Evolutionary conservation across 2,329 filamentous ascomycete species (phyloP).

Genomic region (Calonectria montana): DNA sequence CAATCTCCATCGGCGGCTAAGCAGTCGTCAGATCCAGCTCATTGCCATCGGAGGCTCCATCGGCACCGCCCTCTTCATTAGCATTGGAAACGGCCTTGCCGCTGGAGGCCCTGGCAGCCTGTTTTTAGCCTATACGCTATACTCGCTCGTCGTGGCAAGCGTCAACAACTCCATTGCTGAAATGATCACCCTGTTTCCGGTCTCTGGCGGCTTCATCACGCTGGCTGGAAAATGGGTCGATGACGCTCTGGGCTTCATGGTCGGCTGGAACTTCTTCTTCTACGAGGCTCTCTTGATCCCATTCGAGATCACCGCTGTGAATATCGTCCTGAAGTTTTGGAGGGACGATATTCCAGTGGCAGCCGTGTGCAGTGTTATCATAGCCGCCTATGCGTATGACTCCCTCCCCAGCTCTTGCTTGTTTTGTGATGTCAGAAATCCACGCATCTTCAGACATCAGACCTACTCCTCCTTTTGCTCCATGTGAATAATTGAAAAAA

Average conservation of each 20-base stretch:
- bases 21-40: not conserved
- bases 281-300: constrained; percentile 28
- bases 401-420: not conserved
- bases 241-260: constrained; percentile 29
- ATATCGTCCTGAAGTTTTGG: constrained; percentile 24
- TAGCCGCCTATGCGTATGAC: constrained; percentile 20
- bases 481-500: constrained; percentile 12
- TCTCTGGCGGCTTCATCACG: constrained; percentile 24
- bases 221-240: constrained; percentile 29
- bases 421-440: not conserved
- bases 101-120: not conserved
- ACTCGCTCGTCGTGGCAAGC: constrained; percentile 15
- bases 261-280: constrained; percentile 28
- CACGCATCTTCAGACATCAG: not conserved
- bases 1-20: not conserved
- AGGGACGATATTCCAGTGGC: constrained; percentile 25
- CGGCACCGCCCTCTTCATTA: not conserved
- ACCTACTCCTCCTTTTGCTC: constrained; percentile 5
- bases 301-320: constrained; percentile 25
- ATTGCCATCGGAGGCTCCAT: constrained; percentile 5
- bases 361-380: constrained; percentile 60
- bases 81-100: not conserved
- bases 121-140: constrained; percentile 32
- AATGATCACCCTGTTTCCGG: constrained; percentile 24
- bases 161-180: constrained; percentile 29